Conservation (phyloP, 2,329 filamentous ascomycete genomes). For the Cytospora paraplurivora region DNA sequence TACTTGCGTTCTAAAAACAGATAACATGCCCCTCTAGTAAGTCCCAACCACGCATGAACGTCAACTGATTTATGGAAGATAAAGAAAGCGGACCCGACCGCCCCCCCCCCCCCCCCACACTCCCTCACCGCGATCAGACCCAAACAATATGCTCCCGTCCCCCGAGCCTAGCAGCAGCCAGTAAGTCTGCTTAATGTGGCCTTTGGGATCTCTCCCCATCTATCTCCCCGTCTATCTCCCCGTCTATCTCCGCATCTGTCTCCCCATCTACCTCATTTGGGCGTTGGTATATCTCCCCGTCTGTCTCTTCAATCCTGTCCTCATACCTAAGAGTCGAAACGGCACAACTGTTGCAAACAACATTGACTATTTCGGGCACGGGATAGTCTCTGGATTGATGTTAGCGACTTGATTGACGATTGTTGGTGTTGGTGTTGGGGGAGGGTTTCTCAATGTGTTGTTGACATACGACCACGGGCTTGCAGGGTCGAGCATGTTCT, state of each 20-base stretch:
- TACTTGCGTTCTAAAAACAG: no score
- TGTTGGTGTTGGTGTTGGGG: no score
- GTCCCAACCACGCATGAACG: no score
- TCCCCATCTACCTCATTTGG: background rate
- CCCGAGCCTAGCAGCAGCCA: background rate
- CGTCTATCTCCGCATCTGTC: background rate
- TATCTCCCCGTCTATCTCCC: background rate
- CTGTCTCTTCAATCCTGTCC: background rate
- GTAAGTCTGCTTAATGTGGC: background rate
- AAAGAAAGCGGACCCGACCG: no score
- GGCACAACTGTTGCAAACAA: constrained; percentile 16
- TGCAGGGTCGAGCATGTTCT: constrained; percentile 10
- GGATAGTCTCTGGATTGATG: background rate
- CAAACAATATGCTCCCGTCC: background rate
- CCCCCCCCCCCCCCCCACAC: no score
- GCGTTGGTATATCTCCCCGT: background rate
- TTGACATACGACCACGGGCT: constrained; percentile 13
- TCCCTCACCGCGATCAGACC: no score
- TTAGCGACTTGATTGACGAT: background rate
- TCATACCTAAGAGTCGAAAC: background rate
- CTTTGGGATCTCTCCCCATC: no score
- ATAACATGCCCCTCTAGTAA: no score
- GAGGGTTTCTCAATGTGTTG: background rate
- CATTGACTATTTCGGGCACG: background rate
- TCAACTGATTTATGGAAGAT: no score